Percentiles rank a stretch among this genome's conserved stretches.
Conservation (phyloP, 2,329 filamentous ascomycete species). For the Ceratocystis alfenasii region DNA sequence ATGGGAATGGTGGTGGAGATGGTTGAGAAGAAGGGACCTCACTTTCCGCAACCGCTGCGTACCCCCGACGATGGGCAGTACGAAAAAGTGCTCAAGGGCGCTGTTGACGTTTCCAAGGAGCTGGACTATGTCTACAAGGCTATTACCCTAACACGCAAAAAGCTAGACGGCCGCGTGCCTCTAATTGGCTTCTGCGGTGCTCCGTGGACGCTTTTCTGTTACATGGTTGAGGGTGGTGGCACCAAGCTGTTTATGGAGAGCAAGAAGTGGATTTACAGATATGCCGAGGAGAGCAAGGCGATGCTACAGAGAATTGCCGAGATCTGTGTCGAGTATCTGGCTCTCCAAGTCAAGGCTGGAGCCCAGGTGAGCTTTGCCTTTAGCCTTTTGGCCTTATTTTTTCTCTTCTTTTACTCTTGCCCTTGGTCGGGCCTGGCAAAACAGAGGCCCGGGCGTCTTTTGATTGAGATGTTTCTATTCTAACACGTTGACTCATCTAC, state of each 20-base stretch:
- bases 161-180: constrained; percentile 77
- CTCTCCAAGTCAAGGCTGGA: constrained; percentile 81
- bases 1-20: constrained; percentile 99
- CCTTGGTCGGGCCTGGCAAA: not conserved
- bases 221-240: constrained; percentile 97
- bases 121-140: constrained; percentile 93
- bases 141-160: constrained; percentile 79
- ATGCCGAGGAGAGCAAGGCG: constrained; percentile 65
- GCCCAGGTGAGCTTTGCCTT: constrained; percentile 53
- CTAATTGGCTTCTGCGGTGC: constrained; percentile 94
- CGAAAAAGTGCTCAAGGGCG: constrained; percentile 56
- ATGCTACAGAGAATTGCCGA: constrained; percentile 85
- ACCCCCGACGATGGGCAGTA: constrained; percentile 77
- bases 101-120: constrained; percentile 75
- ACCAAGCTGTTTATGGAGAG: constrained; percentile 88
- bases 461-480: too few species aligned
- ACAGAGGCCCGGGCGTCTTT: not conserved
- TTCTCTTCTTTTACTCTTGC: not conserved
- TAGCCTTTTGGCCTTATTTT: not conserved
- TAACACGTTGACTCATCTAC: not conserved
- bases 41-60: constrained; percentile 76
- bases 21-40: constrained; percentile 92
- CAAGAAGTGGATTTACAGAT: constrained; percentile 95
- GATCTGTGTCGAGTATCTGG: constrained; percentile 88
- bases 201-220: constrained; percentile 92